Conservation (phyloP, 306 rosid genomes). For the Rosa persica region DNA sequence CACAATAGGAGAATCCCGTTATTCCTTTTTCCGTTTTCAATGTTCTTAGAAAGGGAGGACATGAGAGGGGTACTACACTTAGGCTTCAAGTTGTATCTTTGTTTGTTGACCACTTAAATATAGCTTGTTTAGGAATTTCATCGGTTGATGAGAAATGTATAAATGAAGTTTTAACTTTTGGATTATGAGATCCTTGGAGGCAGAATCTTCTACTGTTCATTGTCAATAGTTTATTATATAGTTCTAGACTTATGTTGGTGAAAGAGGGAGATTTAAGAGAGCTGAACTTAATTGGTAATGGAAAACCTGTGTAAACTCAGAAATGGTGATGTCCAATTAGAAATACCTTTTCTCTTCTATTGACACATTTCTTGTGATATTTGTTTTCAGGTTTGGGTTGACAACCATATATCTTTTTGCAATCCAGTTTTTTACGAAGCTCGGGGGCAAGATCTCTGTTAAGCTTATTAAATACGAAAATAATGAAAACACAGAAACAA, state of each 20-base stretch:
- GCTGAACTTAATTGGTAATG: neutral
- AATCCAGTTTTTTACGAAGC: conserved; percentile 75
- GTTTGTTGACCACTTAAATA: neutral
- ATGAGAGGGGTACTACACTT: neutral
- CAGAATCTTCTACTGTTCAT: neutral
- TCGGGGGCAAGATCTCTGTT: conserved; percentile 77
- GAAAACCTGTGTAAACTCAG: neutral
- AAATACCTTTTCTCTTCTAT: neutral
- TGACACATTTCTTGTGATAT: conserved; percentile 15
- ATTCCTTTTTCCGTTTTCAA: no score
- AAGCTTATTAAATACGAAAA: conserved; percentile 80
- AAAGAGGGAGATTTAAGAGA: neutral
- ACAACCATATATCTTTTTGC: conserved; percentile 73
- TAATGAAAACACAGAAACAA: conserved; percentile 76
- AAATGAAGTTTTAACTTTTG: neutral
- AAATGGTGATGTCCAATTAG: neutral
- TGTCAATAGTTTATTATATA: neutral
- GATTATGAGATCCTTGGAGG: neutral
- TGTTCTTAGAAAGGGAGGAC: neutral
- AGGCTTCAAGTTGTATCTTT: neutral
- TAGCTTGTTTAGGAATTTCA: neutral
- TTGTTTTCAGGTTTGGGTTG: conserved; percentile 75
- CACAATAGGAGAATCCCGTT: neutral
- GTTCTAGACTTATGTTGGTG: neutral
- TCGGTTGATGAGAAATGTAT: neutral